Conservation (phyloP, 306 rosid genomes). For the Macrotyloma uniflorum region DNA sequence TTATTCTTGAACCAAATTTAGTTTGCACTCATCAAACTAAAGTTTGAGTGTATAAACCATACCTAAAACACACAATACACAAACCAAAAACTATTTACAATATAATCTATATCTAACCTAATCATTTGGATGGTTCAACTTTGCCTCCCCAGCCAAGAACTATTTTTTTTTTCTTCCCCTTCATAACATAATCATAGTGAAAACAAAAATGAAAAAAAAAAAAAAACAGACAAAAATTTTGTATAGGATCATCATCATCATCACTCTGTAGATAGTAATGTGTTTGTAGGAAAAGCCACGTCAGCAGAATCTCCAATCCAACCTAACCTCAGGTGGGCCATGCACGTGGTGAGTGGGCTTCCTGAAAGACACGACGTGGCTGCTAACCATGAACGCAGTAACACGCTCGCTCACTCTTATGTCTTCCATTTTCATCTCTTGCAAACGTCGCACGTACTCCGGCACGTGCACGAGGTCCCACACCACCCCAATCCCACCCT, state of each 20-base stretch:
- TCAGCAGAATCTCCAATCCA: slow-evolving; percentile 25
- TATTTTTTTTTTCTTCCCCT: background rate
- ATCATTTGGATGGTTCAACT: background rate
- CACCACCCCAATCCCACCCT: slow-evolving; percentile 5
- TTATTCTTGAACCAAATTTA: too few relatives aligned
- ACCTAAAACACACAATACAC: too few relatives aligned
- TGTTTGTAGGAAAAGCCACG: background rate
- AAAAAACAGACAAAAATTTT: background rate
- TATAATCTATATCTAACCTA: background rate
- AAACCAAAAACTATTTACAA: too few relatives aligned
- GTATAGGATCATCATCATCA: background rate
- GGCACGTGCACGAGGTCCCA: slow-evolving; percentile 24
- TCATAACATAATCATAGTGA: background rate
- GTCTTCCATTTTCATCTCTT: slow-evolving; percentile 12
- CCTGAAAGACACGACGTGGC: slow-evolving; percentile 1
- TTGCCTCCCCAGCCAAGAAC: background rate
- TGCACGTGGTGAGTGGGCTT: slow-evolving; percentile 10
- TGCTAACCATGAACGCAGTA: slow-evolving; percentile 12
- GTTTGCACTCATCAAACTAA: too few relatives aligned
- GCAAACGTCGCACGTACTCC: slow-evolving; percentile 7
- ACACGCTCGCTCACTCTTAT: slow-evolving; percentile 11
- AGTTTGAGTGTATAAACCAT: too few relatives aligned
- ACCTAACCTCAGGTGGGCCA: slow-evolving; percentile 22
- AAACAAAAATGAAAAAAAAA: background rate
- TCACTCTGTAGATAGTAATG: background rate